Percentiles rank a stretch among this genome's conserved stretches.
phyloP scores from a whole-genome alignment of 1,284 basidiomycete species.

The Ustilago hordei region DNA sequence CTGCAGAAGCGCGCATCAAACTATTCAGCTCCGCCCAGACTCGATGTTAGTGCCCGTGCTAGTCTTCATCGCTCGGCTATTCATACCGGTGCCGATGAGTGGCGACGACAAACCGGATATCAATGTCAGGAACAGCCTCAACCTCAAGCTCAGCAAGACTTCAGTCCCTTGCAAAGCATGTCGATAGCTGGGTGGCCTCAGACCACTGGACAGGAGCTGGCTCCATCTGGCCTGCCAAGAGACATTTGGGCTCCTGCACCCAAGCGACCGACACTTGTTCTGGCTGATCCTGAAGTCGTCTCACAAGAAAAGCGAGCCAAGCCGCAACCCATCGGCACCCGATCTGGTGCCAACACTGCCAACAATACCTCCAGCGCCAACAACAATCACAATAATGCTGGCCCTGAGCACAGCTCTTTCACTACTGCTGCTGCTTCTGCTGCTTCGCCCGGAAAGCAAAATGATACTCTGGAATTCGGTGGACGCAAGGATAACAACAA shows the following conservation, averaged over 20 bases:
- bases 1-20: slow-evolving; percentile 1
- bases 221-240: slow-evolving; percentile 12
- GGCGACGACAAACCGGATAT: not conserved
- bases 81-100: slow-evolving; percentile 3
- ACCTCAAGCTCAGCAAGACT: not conserved
- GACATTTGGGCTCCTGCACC: slow-evolving; percentile 49
- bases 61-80: slow-evolving; percentile 19
- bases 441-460: slow-evolving; percentile 18
- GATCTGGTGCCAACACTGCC: slow-evolving; percentile 4
- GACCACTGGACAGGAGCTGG: not conserved
- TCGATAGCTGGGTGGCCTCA: slow-evolving; percentile 6
- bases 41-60: not conserved
- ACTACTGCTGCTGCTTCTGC: not conserved
- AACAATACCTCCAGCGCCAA: slow-evolving; percentile 1
- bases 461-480: slow-evolving; percentile 20
- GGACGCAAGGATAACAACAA: slow-evolving; percentile 29
- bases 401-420: not conserved
- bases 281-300: slow-evolving; percentile 34
- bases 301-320: slow-evolving; percentile 32
- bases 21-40: not conserved
- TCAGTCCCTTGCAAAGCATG: not conserved
- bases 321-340: slow-evolving; percentile 46
- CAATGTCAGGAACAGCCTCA: not conserved
- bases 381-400: not conserved
- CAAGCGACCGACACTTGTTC: slow-evolving; percentile 25